Conservation (phyloP, 345 rosid species). For the Bruguiera gymnorhiza region DNA sequence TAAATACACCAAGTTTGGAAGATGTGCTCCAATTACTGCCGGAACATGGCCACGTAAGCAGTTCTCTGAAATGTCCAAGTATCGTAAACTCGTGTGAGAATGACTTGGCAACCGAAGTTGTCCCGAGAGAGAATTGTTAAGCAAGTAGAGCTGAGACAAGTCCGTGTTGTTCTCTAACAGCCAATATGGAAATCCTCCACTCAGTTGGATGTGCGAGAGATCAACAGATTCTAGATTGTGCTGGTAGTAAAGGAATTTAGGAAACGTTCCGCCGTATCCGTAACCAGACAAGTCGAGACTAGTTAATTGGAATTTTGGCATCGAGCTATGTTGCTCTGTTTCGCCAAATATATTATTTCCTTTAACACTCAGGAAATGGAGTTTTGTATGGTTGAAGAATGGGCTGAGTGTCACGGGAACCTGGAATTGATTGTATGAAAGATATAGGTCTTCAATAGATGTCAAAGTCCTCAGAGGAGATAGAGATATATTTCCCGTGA, state of each 20-base stretch:
- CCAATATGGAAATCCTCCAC: background rate
- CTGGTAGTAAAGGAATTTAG: no score
- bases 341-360: background rate
- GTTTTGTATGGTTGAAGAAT: background rate
- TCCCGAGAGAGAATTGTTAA: background rate
- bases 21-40: background rate
- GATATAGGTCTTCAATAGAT: no score
- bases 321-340: background rate
- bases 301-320: constrained; percentile 3
- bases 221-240: background rate
- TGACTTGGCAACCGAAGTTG: background rate
- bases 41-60: background rate
- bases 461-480: no score
- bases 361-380: background rate
- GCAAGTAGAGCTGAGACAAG: background rate
- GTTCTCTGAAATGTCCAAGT: background rate
- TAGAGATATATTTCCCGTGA: no score
- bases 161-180: background rate
- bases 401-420: no score
- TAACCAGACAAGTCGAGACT: background rate
- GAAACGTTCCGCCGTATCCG: no score
- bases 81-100: background rate
- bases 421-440: no score
- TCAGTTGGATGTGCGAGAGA: background rate
- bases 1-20: background rate